A percentile compares a stretch with the other conserved stretches of the same genome.
Evolutionary conservation across 352 stramenopile genomes (phyloP).

Genomic region (Blastocystis sp.): DNA sequence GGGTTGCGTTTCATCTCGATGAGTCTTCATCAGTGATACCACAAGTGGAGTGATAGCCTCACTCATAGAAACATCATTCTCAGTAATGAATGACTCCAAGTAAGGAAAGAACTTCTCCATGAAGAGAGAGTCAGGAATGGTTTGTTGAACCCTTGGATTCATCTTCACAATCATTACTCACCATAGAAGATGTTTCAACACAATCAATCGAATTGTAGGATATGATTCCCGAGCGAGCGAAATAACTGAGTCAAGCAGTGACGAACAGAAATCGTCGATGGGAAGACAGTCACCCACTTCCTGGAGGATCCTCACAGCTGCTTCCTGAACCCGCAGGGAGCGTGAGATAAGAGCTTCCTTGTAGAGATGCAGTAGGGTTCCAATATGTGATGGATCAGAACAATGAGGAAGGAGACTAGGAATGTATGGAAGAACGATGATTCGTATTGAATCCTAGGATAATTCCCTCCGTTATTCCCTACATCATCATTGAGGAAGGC

Average conservation of each 20-base stretch:
- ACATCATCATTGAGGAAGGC: slow-evolving; percentile 33
- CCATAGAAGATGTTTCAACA: neutral
- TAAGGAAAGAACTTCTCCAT: slow-evolving; percentile 4
- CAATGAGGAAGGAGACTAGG: neutral
- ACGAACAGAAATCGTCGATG: neutral
- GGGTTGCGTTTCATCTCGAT: neutral
- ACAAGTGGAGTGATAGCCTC: slow-evolving; percentile 19
- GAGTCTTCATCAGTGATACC: neutral
- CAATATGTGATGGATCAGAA: neutral
- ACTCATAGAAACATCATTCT: neutral
- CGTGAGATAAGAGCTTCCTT: neutral
- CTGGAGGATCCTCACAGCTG: neutral
- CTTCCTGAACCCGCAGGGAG: neutral
- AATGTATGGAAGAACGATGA: neutral
- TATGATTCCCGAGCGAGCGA: neutral
- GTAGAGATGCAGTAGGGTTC: neutral
- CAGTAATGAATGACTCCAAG: neutral
- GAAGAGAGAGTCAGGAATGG: neutral
- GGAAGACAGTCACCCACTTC: neutral
- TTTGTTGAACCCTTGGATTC: neutral
- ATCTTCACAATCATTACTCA: neutral
- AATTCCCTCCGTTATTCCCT: neutral
- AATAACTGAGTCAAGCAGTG: neutral
- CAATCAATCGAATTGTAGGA: neutral
- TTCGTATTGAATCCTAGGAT: neutral